A percentile compares a stretch with the other conserved stretches of the same genome.
Conservation (phyloP, 495 filamentous ascomycete genomes). For the Hypoxylon perforatum region DNA sequence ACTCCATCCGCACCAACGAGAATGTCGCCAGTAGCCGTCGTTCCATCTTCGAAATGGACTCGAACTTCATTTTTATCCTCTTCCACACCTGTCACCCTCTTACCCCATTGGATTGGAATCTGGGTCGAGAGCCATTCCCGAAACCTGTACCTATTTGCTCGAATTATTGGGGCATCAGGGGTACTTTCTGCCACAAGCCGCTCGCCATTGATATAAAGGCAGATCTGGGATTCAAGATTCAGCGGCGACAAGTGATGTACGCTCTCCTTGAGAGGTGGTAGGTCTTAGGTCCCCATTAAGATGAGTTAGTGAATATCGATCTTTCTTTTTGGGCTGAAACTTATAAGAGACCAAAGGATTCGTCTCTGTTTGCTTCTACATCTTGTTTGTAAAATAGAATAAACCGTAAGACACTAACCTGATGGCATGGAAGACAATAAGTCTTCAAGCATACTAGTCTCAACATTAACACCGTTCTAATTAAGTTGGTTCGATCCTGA, state of each 20-base stretch:
- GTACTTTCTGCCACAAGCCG: slow-evolving; percentile 37
- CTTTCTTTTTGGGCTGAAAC: not conserved
- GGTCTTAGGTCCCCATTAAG: slow-evolving; percentile 5
- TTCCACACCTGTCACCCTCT: slow-evolving; percentile 39
- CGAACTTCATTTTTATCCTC: slow-evolving; percentile 61
- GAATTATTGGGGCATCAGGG: slow-evolving; percentile 52
- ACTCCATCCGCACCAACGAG: slow-evolving; percentile 64
- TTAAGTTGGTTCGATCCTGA: not conserved
- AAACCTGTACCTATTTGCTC: slow-evolving; percentile 56
- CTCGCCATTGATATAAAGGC: slow-evolving; percentile 31
- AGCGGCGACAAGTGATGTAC: slow-evolving; percentile 59
- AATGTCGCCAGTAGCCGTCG: slow-evolving; percentile 58
- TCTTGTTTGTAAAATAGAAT: not conserved
- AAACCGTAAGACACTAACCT: slow-evolving; percentile 46
- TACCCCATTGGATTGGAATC: slow-evolving; percentile 51
- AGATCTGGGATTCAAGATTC: slow-evolving; percentile 59
- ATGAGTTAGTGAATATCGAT: not conserved
- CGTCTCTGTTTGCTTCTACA: no score
- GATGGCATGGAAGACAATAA: slow-evolving; percentile 51
- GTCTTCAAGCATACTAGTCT: slow-evolving; percentile 30
- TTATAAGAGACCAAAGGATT: not conserved
- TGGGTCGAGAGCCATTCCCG: slow-evolving; percentile 46
- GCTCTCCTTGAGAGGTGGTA: slow-evolving; percentile 43
- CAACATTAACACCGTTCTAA: slow-evolving; percentile 51
- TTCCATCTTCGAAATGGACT: slow-evolving; percentile 77